Conservation (phyloP, 1,139 yeast genomes). For the Suhomyces guaymorum region DNA sequence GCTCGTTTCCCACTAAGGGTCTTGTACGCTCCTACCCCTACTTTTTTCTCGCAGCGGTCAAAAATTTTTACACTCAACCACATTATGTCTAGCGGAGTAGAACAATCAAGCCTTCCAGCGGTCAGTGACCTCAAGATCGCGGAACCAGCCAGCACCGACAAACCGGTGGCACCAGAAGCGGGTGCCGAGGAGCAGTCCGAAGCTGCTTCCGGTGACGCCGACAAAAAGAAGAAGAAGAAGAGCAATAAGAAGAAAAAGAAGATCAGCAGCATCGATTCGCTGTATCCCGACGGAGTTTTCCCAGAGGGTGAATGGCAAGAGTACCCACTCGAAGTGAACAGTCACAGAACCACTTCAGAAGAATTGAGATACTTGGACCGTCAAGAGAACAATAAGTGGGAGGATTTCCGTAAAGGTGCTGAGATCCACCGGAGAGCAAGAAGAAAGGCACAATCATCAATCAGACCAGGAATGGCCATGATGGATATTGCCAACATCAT, state of each 20-base stretch:
- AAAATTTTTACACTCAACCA: background rate
- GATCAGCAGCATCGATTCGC: conserved; percentile 58
- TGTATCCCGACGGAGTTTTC: conserved; percentile 71
- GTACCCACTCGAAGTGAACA: conserved; percentile 68
- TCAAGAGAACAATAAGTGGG: conserved; percentile 65
- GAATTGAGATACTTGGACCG: conserved; percentile 81
- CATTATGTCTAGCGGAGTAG: conserved; percentile 1
- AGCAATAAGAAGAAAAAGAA: conserved; percentile 54
- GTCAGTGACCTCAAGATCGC: conserved; percentile 9
- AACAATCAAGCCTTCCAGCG: conserved; percentile 3
- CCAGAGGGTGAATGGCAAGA: conserved; percentile 91
- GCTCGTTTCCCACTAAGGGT: too few relatives aligned
- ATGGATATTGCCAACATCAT: conserved; percentile 86
- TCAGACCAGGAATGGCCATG: conserved; percentile 92
- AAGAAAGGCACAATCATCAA: conserved; percentile 67
- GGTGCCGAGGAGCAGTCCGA: conserved; percentile 31
- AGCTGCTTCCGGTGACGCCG: conserved; percentile 21
- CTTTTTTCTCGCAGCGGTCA: background rate
- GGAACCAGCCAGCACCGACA: conserved; percentile 5
- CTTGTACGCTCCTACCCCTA: background rate
- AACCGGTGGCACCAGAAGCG: too few relatives aligned
- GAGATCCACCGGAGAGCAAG: conserved; percentile 94
- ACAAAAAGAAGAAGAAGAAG: conserved; percentile 21
- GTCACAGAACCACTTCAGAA: conserved; percentile 79
- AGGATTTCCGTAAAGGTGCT: conserved; percentile 92